A percentile compares a stretch with the other conserved stretches of the same genome.
phyloP scores from a whole-genome alignment of 73 alveolate species.

The Diophrys sp. region DNA sequence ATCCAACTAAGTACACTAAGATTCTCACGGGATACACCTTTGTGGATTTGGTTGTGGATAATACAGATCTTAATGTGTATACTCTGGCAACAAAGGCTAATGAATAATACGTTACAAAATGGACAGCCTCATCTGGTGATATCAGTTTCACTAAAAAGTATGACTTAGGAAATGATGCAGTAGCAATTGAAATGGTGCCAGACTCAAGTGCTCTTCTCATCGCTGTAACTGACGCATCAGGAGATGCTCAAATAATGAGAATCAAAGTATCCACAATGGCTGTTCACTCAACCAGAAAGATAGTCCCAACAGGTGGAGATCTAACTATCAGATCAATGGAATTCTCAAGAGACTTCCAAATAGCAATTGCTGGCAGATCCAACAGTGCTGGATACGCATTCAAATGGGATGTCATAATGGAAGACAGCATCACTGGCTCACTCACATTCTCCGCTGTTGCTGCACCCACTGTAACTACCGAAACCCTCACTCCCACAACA shows the following conservation, averaged over 20 bases:
- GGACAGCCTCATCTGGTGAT: not conserved
- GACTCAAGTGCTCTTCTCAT: not conserved
- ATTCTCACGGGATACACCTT: no score
- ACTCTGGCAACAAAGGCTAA: not conserved
- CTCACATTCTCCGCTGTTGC: not conserved
- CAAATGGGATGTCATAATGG: slow-evolving; percentile 2
- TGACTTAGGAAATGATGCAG: not conserved
- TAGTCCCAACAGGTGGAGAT: no score
- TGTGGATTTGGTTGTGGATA: not conserved
- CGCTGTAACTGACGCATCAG: not conserved
- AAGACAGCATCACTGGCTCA: not conserved
- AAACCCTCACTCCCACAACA: not conserved
- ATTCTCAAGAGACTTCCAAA: not conserved
- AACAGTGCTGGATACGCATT: not conserved
- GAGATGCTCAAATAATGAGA: not conserved
- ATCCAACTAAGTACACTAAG: not conserved
- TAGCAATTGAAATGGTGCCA: not conserved
- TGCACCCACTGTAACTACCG: not conserved
- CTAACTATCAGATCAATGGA: not conserved
- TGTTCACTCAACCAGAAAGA: no score
- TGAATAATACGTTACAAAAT: not conserved
- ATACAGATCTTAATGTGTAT: not conserved
- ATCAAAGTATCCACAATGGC: not conserved
- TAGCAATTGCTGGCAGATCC: not conserved
- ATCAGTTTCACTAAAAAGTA: not conserved